Base-by-base conservation (phyloP, 768 basidiomycete species). In the Cystoderma amianthinum region DNA sequence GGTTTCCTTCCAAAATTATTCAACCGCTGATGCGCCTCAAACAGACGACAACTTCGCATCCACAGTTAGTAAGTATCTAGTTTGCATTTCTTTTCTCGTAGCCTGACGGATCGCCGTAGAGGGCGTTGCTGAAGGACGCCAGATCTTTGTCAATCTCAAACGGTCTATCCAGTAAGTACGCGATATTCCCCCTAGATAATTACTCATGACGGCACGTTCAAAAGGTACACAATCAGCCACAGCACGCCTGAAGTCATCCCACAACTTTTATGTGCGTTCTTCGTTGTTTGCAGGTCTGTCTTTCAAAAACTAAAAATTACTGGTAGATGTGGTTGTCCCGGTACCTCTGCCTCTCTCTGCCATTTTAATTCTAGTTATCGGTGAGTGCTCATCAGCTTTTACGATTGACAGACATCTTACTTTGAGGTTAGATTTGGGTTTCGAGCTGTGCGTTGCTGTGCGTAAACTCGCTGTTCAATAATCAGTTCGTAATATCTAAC, bases 11-110 rank as follows among this genome's bases (percentile, higher is more conserved):
- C 30, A 11, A 36, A n/a, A 17, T 12, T 5, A 1, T 16, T 22
- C 23, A n/a, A n/a, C n/a, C 20, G 18, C 11, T 40, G n/a, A 15
- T 11, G n/a, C n/a, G 6, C 39, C 22, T 38, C 7, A 24, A 24
- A 5, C 38, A 78, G 78, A 83, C 45, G 82, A 84, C 53, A 84
- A 84, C 50, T 84, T 84, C 49, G 80, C 82, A 3, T 82, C 80
- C 1, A 81, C 78, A 36, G 79, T 84, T 42, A 80, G 75, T 76
- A 45, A 71, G 76, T 76, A 35, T n/a, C 5, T 22, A 36, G 11
- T 5, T 32, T 17, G 16, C 35, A 18, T 19, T n/a, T 12, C 22
- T 40, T 18, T 18, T 2, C 28, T 13, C 5, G 18, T 25, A 36
- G 41, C 25, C 41, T 2, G 40, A 23, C 9, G 7, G 9, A 36